phyloP scores from a whole-genome alignment of 2,329 filamentous ascomycete species.

The Fusarium fujikuroi region DNA sequence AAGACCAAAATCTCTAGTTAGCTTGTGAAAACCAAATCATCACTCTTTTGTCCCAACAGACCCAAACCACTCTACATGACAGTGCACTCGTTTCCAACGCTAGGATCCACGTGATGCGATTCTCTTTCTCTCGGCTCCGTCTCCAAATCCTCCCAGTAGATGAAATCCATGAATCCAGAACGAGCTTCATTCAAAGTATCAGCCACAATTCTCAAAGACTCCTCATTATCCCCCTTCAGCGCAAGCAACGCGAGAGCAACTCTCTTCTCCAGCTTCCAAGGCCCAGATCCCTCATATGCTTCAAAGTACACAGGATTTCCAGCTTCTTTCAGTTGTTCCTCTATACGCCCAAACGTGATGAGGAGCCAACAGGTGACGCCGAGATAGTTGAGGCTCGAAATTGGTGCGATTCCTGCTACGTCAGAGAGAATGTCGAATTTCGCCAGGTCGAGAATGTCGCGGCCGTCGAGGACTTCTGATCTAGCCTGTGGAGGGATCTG shows the following conservation, averaged over 20 bases:
- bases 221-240: conserved; percentile 4
- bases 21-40: not conserved
- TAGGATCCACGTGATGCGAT: not conserved
- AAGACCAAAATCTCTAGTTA: not conserved
- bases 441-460: conserved; percentile 40
- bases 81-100: not conserved
- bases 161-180: conserved; percentile 8
- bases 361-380: conserved; percentile 41
- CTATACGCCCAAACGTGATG: conserved; percentile 42
- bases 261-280: not conserved
- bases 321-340: conserved; percentile 40
- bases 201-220: conserved; percentile 13
- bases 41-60: not conserved
- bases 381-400: conserved; percentile 51
- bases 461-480: not conserved
- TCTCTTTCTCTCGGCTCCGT: not conserved
- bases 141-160: conserved; percentile 32
- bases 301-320: conserved; percentile 36
- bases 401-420: conserved; percentile 25
- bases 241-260: conserved; percentile 5
- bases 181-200: not conserved
- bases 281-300: not conserved
- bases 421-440: conserved; percentile 36
- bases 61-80: not conserved
- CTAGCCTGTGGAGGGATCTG: not conserved